These are phyloP conservation scores for Meyerozyma guilliermondii DNA, from an alignment of 1,139 yeast species.

Conservation along the genomic window DNA sequence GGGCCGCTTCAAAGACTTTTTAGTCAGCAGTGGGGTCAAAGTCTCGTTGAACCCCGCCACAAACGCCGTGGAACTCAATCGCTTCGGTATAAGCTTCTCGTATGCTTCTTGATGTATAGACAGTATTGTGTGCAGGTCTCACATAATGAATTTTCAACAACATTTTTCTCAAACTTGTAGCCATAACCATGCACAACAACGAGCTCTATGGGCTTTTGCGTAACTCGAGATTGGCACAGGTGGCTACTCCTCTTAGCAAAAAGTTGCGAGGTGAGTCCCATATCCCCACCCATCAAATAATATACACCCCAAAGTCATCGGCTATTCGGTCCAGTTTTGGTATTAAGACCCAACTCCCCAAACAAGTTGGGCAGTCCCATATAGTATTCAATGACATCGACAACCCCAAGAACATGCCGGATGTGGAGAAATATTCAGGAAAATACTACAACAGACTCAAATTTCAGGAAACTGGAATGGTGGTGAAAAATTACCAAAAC, in stretches of 20 bases:
- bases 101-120: slow-evolving; percentile 25
- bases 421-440: slow-evolving; percentile 42
- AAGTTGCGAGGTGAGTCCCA: slow-evolving; percentile 26
- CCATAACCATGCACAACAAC: slow-evolving; percentile 22
- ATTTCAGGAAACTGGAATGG: slow-evolving; percentile 40
- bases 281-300: slow-evolving; percentile 42
- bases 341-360: slow-evolving; percentile 40
- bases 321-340: slow-evolving; percentile 43
- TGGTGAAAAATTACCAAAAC: slow-evolving; percentile 27
- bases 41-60: slow-evolving; percentile 28
- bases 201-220: slow-evolving; percentile 36
- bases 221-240: slow-evolving; percentile 43
- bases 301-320: slow-evolving; percentile 39
- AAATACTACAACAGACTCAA: slow-evolving; percentile 33
- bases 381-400: slow-evolving; percentile 43
- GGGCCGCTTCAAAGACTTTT: slow-evolving; percentile 75
- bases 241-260: slow-evolving; percentile 38
- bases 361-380: slow-evolving; percentile 37
- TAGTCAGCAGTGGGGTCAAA: slow-evolving; percentile 72
- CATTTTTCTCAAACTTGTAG: slow-evolving; percentile 3
- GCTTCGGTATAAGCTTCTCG: slow-evolving; percentile 37
- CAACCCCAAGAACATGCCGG: slow-evolving; percentile 42
- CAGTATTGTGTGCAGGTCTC: neutral
- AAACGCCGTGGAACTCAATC: slow-evolving; percentile 30
- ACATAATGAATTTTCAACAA: neutral